Percentiles rank a stretch among this genome's conserved stretches.
These are phyloP conservation scores for Collybia mongolica DNA, from an alignment of 768 basidiomycete species.

Conservation along the genomic window DNA sequence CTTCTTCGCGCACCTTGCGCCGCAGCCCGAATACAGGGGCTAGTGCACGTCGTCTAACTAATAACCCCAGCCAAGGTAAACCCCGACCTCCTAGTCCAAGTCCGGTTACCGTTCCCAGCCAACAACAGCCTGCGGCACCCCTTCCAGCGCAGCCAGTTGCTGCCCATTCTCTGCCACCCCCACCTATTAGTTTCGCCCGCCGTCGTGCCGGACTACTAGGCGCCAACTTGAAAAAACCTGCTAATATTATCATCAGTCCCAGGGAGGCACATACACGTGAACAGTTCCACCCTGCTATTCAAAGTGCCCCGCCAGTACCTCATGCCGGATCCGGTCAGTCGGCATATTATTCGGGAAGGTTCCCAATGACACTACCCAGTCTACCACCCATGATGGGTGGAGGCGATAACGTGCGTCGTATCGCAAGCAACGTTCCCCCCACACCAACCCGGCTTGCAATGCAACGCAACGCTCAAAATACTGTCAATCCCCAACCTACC, in stretches of 20 bases:
- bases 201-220: conserved; percentile 68
- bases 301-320: conserved; percentile 73
- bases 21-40: conserved; percentile 35
- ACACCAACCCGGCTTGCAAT: conserved; percentile 66
- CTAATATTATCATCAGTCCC: conserved; percentile 77
- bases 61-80: conserved; percentile 16
- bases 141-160: conserved; percentile 22
- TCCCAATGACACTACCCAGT: conserved; percentile 67
- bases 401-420: conserved; percentile 44
- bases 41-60: conserved; percentile 25
- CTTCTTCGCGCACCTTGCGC: conserved; percentile 27
- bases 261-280: conserved; percentile 53
- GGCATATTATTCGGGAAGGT: conserved; percentile 40
- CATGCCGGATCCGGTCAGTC: conserved; percentile 38
- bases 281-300: conserved; percentile 64
- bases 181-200: conserved; percentile 75
- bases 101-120: conserved; percentile 24
- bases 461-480: conserved; percentile 29
- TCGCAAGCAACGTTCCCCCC: conserved; percentile 65
- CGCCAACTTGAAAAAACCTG: conserved; percentile 63
- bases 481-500: conserved; percentile 19
- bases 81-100: conserved; percentile 33
- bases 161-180: conserved; percentile 56
- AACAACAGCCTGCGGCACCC: conserved; percentile 21
- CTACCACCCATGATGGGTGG: conserved; percentile 49